These are phyloP conservation scores for Talaromyces verruculosus DNA, from an alignment of 2,329 filamentous ascomycete genomes.

Conservation along the genomic window DNA sequence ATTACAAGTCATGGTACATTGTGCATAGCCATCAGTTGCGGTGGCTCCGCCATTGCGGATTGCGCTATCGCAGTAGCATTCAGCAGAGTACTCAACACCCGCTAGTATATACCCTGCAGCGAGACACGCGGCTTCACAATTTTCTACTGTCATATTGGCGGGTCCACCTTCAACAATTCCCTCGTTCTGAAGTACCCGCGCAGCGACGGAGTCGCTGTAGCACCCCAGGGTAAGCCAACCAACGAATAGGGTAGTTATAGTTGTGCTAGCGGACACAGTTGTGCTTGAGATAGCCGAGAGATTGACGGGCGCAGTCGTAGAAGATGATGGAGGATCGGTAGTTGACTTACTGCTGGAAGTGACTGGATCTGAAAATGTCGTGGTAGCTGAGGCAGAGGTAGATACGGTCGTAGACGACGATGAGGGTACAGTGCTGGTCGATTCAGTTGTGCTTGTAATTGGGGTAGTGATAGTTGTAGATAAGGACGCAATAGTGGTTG, in stretches of 20 bases:
- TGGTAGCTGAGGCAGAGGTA: neutral
- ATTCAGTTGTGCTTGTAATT: constrained; percentile 2
- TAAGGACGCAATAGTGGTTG: neutral
- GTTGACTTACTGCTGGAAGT: neutral
- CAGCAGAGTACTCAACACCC: neutral
- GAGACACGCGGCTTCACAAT: neutral
- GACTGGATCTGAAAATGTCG: neutral
- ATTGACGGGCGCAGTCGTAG: neutral
- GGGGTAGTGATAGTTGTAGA: neutral
- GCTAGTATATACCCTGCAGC: neutral
- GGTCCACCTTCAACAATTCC: constrained; percentile 4
- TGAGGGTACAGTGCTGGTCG: neutral
- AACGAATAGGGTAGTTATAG: neutral
- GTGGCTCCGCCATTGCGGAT: neutral
- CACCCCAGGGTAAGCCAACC: neutral
- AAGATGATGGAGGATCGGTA: neutral
- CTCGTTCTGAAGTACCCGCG: neutral
- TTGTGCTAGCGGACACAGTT: neutral
- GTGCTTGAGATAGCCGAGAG: neutral
- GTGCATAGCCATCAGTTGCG: neutral
- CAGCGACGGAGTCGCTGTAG: neutral
- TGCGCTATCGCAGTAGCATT: neutral
- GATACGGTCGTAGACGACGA: neutral
- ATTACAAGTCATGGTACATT: constrained; percentile 9
- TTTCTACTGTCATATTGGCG: neutral